phyloP scores from a whole-genome alignment of 2,329 filamentous ascomycete genomes.

The Xylariaceae sp. region DNA sequence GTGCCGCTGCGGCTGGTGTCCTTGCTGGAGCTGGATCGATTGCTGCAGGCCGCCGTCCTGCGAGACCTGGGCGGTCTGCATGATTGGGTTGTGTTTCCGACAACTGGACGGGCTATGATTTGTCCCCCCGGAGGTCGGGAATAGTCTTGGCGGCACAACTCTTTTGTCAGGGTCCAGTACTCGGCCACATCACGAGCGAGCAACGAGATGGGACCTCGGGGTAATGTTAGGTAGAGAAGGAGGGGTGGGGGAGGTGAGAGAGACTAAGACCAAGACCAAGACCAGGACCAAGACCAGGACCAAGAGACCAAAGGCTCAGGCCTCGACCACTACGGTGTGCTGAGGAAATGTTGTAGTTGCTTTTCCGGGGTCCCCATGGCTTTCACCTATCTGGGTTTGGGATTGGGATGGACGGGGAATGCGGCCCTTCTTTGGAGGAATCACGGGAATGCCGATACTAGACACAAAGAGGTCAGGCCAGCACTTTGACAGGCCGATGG shows the following conservation, averaged over 20 bases:
- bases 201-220: slow-evolving; percentile 32
- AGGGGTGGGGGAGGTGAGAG: slow-evolving; percentile 4
- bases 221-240: slow-evolving; percentile 42
- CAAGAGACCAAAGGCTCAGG: too few species aligned
- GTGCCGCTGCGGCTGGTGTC: neutral
- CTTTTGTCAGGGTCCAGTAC: slow-evolving; percentile 11
- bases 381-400: neutral
- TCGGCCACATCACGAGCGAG: slow-evolving; percentile 28
- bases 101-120: neutral
- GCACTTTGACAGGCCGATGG: too few species aligned
- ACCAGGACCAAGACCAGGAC: too few species aligned
- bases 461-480: neutral
- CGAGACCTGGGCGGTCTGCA: slow-evolving; percentile 25
- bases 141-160: slow-evolving; percentile 4
- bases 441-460: neutral
- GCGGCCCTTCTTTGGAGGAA: neutral
- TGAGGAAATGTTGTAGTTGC: neutral
- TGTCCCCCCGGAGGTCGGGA: slow-evolving; percentile 3
- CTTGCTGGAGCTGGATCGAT: neutral
- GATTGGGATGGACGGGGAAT: neutral
- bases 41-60: slow-evolving; percentile 19
- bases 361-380: neutral
- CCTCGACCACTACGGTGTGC: neutral
- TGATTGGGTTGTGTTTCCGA: slow-evolving; percentile 8
- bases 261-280: too few species aligned